Evolutionary conservation across 2,329 filamentous ascomycete species (phyloP).

Genomic region (Neonectria hederae): DNA sequence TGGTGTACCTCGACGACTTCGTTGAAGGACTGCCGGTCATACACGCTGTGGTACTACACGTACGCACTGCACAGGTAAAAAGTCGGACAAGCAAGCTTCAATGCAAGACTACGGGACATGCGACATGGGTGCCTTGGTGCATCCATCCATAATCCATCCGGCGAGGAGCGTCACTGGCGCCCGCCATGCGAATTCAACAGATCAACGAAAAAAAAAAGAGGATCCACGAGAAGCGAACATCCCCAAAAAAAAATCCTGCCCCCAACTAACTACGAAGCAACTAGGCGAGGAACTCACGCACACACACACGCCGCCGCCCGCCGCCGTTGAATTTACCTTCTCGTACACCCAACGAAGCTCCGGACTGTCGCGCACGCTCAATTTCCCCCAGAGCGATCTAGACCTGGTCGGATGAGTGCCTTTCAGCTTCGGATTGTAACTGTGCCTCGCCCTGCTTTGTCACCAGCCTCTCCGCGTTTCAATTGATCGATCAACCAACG

Average conservation of each 20-base stretch:
- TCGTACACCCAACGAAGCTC: neutral
- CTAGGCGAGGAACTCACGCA: conserved; percentile 25
- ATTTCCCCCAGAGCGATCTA: neutral
- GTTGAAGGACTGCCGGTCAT: neutral
- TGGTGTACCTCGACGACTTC: conserved; percentile 1
- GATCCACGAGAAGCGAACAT: conserved; percentile 36
- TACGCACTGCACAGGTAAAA: neutral
- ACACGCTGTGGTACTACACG: neutral
- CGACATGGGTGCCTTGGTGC: conserved; percentile 19
- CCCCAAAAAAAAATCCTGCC: conserved; percentile 44
- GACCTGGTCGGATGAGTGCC: neutral
- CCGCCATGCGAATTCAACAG: conserved; percentile 41
- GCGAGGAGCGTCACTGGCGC: conserved; percentile 4
- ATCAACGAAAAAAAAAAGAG: conserved; percentile 42
- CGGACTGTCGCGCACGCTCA: neutral
- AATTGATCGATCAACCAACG: neutral
- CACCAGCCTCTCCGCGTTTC: neutral
- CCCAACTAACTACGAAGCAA: conserved; percentile 36
- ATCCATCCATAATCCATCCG: conserved; percentile 4
- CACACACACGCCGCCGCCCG: neutral
- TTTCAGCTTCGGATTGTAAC: neutral
- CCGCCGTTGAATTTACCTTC: conserved; percentile 1
- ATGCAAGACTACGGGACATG: conserved; percentile 26
- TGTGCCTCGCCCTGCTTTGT: too few relatives aligned
- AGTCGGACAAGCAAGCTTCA: conserved; percentile 19